Evolutionary conservation across 1,284 basidiomycete genomes (phyloP).

Genomic region (Leccinum solheimii): DNA sequence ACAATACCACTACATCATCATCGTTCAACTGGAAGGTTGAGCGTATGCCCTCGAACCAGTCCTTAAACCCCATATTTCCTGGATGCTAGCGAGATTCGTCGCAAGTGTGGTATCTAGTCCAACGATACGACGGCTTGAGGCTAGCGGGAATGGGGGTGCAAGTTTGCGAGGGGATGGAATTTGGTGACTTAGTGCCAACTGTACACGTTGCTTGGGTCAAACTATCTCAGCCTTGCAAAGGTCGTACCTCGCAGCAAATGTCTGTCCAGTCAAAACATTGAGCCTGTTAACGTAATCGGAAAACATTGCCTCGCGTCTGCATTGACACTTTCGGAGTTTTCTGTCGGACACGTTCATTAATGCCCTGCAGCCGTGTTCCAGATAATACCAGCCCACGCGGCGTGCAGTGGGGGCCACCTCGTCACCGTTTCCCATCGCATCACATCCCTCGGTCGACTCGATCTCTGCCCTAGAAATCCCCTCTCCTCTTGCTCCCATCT

Average conservation of each 20-base stretch:
- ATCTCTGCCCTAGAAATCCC: background rate
- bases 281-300: no score
- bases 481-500: background rate
- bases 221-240: no score
- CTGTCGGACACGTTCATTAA: no score
- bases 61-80: background rate
- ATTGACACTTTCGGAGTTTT: no score
- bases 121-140: background rate
- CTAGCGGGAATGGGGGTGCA: background rate
- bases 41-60: background rate
- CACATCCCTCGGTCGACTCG: background rate
- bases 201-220: background rate
- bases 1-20: constrained; percentile 28
- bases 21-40: background rate
- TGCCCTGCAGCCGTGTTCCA: no score
- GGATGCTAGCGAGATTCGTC: background rate
- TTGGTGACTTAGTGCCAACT: background rate
- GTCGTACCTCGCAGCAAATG: no score
- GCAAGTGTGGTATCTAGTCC: background rate
- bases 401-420: background rate
- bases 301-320: no score
- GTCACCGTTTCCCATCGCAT: background rate
- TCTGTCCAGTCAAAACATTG: no score
- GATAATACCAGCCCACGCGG: no score
- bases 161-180: background rate